Base-by-base conservation (phyloP, 768 basidiomycete genomes). In the Dendrothele bispora region DNA sequence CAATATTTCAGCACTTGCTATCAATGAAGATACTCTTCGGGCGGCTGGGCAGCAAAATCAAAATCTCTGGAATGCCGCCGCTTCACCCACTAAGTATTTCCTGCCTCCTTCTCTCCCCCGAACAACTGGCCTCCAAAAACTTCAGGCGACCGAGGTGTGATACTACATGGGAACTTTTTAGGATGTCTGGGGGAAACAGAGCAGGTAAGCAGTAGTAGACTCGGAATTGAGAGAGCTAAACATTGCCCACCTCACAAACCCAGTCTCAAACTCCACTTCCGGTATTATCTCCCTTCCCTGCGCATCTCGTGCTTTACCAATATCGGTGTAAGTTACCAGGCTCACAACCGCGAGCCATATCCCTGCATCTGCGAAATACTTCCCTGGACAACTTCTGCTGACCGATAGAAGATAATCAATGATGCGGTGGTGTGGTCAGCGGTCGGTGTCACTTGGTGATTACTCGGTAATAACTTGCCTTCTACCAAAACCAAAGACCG, bases 401-500 rank as follows among this genome's bases (percentile, higher is more conserved):
- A n/a, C n/a, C n/a, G n/a, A n/a, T 37, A 40, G 38, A n/a, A 18
- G 30, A n/a, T 22, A 27, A 37, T 28, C 40, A 51, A 24, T 17
- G 30, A 37, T 38, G 4, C n/a, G 28, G 24, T 18, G 26, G 46
- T 30, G 39, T n/a, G n/a, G n/a, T n/a, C n/a, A n/a, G n/a, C n/a
- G n/a, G n/a, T n/a, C n/a, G n/a, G n/a, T n/a, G n/a, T n/a, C n/a
- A n/a, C n/a, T n/a, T n/a, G n/a, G n/a, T 30, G 39, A 48, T 38
- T 26, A 26, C 32, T 40, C 39, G 25, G 28, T 42, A 12, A 29
- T 38, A 21, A 44, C 64, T 61, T 48, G 77, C 77, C 78, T 66
- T 46, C 80, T 68, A 25, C 81, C 81, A 61, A 83, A 83, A 7
- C 80, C 81, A 55, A 82, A 83, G n/a, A 79, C 68, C 29, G 78